These are phyloP conservation scores for Lactarius vividus DNA, from an alignment of 768 basidiomycete species.

Conservation along the genomic window DNA sequence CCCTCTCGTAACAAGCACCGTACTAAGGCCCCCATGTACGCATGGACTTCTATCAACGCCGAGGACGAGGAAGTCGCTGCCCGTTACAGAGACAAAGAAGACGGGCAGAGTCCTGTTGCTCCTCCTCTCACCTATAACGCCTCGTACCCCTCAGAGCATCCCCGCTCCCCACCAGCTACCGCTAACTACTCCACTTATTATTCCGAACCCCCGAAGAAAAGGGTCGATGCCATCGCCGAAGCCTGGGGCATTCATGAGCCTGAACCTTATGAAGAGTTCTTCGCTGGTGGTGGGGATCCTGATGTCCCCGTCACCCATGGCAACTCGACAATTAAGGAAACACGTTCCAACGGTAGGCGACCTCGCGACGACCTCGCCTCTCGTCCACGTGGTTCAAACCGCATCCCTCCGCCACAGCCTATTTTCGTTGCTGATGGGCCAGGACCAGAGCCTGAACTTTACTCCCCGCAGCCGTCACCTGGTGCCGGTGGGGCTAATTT, in stretches of 20 bases:
- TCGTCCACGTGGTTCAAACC: conserved; percentile 40
- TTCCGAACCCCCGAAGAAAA: conserved; percentile 70
- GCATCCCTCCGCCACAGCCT: conserved; percentile 80
- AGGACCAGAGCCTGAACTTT: conserved; percentile 34
- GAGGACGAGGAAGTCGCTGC: conserved; percentile 44
- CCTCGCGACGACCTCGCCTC: conserved; percentile 42
- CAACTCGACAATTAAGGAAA: conserved; percentile 6
- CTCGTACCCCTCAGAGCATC: conserved; percentile 48
- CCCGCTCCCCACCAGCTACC: conserved; percentile 14
- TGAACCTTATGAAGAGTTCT: conserved; percentile 88
- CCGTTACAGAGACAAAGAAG: conserved; percentile 30
- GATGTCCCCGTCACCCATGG: conserved; percentile 56
- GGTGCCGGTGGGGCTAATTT: conserved; percentile 45
- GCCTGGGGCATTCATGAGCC: conserved; percentile 94
- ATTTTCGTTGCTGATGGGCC: conserved; percentile 51
- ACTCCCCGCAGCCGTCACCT: conserved; percentile 40
- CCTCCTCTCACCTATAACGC: conserved; percentile 33
- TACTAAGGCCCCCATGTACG: conserved; percentile 78
- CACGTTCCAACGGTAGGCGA: conserved; percentile 34
- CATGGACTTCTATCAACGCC: conserved; percentile 51
- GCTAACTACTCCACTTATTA: conserved; percentile 30
- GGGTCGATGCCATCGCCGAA: conserved; percentile 85
- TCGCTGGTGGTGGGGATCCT: conserved; percentile 65
- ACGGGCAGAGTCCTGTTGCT: conserved; percentile 19
- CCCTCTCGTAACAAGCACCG: conserved; percentile 83